Percentiles rank a stretch among this genome's conserved stretches.
These are phyloP conservation scores for Phlegmacium glaucopus DNA, from an alignment of 768 basidiomycete genomes.

Conservation along the genomic window DNA sequence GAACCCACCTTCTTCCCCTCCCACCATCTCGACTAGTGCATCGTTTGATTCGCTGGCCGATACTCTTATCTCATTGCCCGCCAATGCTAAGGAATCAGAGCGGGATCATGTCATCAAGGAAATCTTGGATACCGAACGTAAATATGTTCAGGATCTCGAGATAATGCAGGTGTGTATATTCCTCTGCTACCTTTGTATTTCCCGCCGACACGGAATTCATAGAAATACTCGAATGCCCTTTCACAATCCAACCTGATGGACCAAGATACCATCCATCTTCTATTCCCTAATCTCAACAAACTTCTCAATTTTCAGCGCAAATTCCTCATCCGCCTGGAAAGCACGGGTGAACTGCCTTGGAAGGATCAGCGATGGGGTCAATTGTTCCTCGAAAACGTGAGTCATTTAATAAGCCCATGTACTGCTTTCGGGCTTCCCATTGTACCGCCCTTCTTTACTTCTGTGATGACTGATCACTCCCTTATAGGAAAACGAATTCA, in stretches of 20 bases:
- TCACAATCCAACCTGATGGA: slow-evolving; percentile 82
- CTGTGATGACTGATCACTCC: slow-evolving; percentile 26
- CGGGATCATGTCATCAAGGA: slow-evolving; percentile 82
- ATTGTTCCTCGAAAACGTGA: slow-evolving; percentile 79
- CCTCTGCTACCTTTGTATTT: slow-evolving; percentile 3
- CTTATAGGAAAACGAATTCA: slow-evolving; percentile 93
- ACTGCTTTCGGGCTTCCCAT: slow-evolving; percentile 40
- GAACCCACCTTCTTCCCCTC: slow-evolving; percentile 54
- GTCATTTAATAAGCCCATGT: slow-evolving; percentile 35
- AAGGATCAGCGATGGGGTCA: slow-evolving; percentile 86
- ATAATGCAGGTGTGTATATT: slow-evolving; percentile 79
- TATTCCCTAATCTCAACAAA: slow-evolving; percentile 94
- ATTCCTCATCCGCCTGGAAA: slow-evolving; percentile 88
- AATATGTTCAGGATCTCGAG: slow-evolving; percentile 95
- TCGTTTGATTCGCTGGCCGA: slow-evolving; percentile 61
- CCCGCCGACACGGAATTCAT: slow-evolving; percentile 17
- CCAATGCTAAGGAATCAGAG: slow-evolving; percentile 60
- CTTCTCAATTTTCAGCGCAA: slow-evolving; percentile 95
- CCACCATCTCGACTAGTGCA: slow-evolving; percentile 50
- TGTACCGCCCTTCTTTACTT: slow-evolving; percentile 33
- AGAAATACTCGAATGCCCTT: slow-evolving; percentile 89
- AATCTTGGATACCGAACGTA: slow-evolving; percentile 91
- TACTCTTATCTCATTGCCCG: slow-evolving; percentile 36
- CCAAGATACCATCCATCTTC: slow-evolving; percentile 91
- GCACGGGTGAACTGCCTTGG: slow-evolving; percentile 79